Evolutionary conservation across 2,329 filamentous ascomycete species (phyloP).

Genomic region (Xenoacremonium recifei): DNA sequence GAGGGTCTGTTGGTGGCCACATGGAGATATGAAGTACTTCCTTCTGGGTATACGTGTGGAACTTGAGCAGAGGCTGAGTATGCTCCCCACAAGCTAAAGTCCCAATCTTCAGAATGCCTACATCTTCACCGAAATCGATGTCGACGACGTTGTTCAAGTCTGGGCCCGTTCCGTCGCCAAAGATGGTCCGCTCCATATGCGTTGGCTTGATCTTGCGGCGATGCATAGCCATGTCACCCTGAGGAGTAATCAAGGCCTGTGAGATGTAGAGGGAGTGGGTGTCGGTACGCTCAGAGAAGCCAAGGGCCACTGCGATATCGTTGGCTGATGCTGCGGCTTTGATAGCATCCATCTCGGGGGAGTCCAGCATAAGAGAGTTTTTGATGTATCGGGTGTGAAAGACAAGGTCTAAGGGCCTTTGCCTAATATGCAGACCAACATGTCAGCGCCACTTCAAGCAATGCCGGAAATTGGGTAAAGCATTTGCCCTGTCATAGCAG

Average conservation of each 20-base stretch:
- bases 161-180: slow-evolving; percentile 40
- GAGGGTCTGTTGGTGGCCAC: no score
- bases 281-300: slow-evolving; percentile 40
- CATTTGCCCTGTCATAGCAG: no score
- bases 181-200: slow-evolving; percentile 49
- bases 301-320: slow-evolving; percentile 38
- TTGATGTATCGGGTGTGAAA: slow-evolving; percentile 31
- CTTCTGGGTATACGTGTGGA: slow-evolving; percentile 37
- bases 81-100: slow-evolving; percentile 48
- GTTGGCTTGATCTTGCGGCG: slow-evolving; percentile 52
- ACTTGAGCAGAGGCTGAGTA: slow-evolving; percentile 45
- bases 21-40: slow-evolving; percentile 44
- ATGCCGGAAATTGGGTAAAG: no score
- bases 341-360: slow-evolving; percentile 36
- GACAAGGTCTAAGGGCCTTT: slow-evolving; percentile 11
- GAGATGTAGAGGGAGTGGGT: slow-evolving; percentile 40
- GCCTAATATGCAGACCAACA: no score
- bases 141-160: slow-evolving; percentile 38
- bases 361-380: slow-evolving; percentile 39
- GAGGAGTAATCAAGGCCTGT: slow-evolving; percentile 39
- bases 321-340: slow-evolving; percentile 28
- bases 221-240: slow-evolving; percentile 36
- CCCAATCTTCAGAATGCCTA: no score
- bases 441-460: no score
- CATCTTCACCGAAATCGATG: slow-evolving; percentile 31